Percentiles rank a stretch among this genome's conserved stretches.
Conservation (phyloP, 352 stramenopile species). For the Phytophthora kernoviae region DNA sequence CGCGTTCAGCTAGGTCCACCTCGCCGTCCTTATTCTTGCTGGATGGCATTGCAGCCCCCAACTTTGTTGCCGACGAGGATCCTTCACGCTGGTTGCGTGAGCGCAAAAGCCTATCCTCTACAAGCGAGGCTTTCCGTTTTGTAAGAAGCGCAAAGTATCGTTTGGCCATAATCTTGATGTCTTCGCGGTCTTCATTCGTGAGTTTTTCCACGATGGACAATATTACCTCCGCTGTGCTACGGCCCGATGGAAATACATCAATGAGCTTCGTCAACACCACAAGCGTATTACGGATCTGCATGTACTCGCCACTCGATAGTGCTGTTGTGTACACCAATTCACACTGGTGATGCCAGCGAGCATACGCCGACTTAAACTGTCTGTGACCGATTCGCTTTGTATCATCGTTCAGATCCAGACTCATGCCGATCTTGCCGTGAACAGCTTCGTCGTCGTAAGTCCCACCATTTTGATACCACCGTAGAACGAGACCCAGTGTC, state of each 20-base stretch:
- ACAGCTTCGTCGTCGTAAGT: slow-evolving; percentile 84
- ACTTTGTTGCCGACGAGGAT: slow-evolving; percentile 10
- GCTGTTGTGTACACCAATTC: slow-evolving; percentile 68
- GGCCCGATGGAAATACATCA: slow-evolving; percentile 79
- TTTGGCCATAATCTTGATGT: slow-evolving; percentile 92
- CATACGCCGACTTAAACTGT: slow-evolving; percentile 80
- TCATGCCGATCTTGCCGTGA: slow-evolving; percentile 76
- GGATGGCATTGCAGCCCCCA: slow-evolving; percentile 9
- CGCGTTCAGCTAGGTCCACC: slow-evolving; percentile 21
- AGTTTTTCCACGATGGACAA: slow-evolving; percentile 70
- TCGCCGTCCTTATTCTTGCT: slow-evolving; percentile 24
- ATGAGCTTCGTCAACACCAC: slow-evolving; percentile 90
- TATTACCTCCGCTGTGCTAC: slow-evolving; percentile 61
- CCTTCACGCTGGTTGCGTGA: slow-evolving; percentile 16
- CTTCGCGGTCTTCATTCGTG: slow-evolving; percentile 82
- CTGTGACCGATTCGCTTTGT: slow-evolving; percentile 61
- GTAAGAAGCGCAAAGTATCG: slow-evolving; percentile 85
- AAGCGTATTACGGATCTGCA: slow-evolving; percentile 85
- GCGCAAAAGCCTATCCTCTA: slow-evolving; percentile 65
- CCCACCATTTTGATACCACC: slow-evolving; percentile 80
- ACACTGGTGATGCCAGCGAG: slow-evolving; percentile 75
- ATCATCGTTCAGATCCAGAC: slow-evolving; percentile 68
- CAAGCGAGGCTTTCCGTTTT: slow-evolving; percentile 70
- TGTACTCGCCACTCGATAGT: slow-evolving; percentile 75
- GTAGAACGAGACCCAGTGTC: slow-evolving; percentile 65